These are phyloP conservation scores for Xerocomus amazonicus DNA, from an alignment of 1,284 basidiomycete species.

Conservation along the genomic window DNA sequence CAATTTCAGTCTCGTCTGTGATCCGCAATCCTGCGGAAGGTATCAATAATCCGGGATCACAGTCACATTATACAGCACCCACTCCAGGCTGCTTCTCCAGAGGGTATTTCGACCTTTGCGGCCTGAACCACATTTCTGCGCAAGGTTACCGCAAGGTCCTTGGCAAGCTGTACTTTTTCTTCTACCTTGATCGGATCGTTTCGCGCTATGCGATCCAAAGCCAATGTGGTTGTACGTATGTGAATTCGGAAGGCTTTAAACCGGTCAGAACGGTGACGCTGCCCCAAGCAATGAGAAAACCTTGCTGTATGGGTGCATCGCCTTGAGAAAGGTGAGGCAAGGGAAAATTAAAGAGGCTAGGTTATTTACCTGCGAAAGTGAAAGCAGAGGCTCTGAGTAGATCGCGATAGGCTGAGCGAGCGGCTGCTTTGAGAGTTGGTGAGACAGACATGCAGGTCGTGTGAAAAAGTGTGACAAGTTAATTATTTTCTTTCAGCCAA, in stretches of 20 bases:
- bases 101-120: slow-evolving; percentile 35
- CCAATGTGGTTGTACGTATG: slow-evolving; percentile 49
- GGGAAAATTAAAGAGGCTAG: not conserved
- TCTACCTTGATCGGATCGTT: slow-evolving; percentile 48
- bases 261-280: slow-evolving; percentile 10
- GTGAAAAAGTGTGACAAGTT: too few relatives aligned
- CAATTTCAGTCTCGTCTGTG: slow-evolving; percentile 69
- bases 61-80: slow-evolving; percentile 9
- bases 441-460: slow-evolving; percentile 41
- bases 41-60: slow-evolving; percentile 1
- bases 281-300: slow-evolving; percentile 29
- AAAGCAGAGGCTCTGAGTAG: slow-evolving; percentile 59
- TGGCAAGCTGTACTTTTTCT: slow-evolving; percentile 51
- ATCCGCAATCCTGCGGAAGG: slow-evolving; percentile 51
- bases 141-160: slow-evolving; percentile 63
- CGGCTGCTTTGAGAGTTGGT: slow-evolving; percentile 45
- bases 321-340: slow-evolving; percentile 35
- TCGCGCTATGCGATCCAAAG: slow-evolving; percentile 40
- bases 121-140: slow-evolving; percentile 74
- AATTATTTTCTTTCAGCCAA: slow-evolving; percentile 3
- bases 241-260: slow-evolving; percentile 63
- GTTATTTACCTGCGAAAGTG: slow-evolving; percentile 58
- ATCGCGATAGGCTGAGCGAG: slow-evolving; percentile 68
- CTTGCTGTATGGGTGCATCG: slow-evolving; percentile 52
- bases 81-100: slow-evolving; percentile 56